Conservation (phyloP, 2,329 filamentous ascomycete genomes). For the Paecilomyces sp. region DNA sequence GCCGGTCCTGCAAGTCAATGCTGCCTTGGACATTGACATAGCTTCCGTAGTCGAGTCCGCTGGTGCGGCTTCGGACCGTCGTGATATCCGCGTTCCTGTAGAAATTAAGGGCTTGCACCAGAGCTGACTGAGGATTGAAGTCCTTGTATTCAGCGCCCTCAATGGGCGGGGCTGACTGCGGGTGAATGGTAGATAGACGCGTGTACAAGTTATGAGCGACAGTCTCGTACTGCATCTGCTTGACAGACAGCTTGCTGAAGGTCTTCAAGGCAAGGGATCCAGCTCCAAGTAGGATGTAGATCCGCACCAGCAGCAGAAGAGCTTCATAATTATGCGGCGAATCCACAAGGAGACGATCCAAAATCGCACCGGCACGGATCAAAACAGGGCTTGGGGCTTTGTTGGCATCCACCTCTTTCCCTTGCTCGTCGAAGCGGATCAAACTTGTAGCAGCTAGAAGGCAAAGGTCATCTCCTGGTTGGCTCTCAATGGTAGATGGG, state of each 20-base stretch:
- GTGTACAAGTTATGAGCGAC: slow-evolving; percentile 42
- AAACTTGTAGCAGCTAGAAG: slow-evolving; percentile 37
- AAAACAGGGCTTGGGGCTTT: slow-evolving; percentile 21
- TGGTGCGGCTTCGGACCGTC: slow-evolving; percentile 26
- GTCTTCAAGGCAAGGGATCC: slow-evolving; percentile 39
- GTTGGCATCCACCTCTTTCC: slow-evolving; percentile 10
- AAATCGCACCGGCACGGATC: slow-evolving; percentile 29
- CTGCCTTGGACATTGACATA: slow-evolving; percentile 39
- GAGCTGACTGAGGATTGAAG: slow-evolving; percentile 33
- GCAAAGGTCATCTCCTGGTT: slow-evolving; percentile 37
- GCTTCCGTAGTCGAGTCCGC: slow-evolving; percentile 33
- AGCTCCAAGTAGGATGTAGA: slow-evolving; percentile 38
- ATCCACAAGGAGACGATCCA: slow-evolving; percentile 32
- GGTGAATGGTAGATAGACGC: slow-evolving; percentile 41
- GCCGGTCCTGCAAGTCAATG: slow-evolving; percentile 31
- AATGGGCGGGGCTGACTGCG: slow-evolving; percentile 32
- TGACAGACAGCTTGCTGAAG: slow-evolving; percentile 40
- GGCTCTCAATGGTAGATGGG: slow-evolving; percentile 34
- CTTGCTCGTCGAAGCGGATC: slow-evolving; percentile 21
- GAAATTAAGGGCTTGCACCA: slow-evolving; percentile 34
- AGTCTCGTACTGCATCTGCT: slow-evolving; percentile 43
- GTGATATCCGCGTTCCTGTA: slow-evolving; percentile 33
- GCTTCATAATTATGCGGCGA: slow-evolving; percentile 42
- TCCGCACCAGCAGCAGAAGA: slow-evolving; percentile 35
- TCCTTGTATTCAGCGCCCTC: slow-evolving; percentile 34